Percentiles rank a stretch among this genome's conserved stretches.
Evolutionary conservation across 805 yeast genomes (phyloP).

Genomic region (Barnettozyma siamensis): DNA sequence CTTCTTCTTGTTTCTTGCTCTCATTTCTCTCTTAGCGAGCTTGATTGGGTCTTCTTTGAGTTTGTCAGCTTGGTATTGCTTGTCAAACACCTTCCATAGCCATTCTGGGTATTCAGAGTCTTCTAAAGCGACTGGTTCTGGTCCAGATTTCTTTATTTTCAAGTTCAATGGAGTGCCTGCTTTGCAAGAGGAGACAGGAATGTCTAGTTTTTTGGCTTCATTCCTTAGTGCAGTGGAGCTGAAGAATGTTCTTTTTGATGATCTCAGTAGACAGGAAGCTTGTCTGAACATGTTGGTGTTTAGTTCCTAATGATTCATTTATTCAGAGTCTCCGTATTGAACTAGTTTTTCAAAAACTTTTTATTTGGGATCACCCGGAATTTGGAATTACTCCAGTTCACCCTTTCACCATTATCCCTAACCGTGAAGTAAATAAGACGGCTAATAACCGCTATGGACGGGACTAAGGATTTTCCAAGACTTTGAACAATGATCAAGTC

Average conservation of each 20-base stretch:
- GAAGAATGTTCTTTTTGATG: constrained; percentile 4
- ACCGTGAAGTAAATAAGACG: no score
- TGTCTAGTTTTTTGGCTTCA: constrained; percentile 8
- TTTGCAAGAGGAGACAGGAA: constrained; percentile 42
- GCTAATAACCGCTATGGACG: no score
- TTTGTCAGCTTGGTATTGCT: constrained; percentile 49
- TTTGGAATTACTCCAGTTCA: not conserved
- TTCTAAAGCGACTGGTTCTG: constrained; percentile 81
- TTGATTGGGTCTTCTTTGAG: constrained; percentile 56
- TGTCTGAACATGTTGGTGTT: constrained; percentile 2
- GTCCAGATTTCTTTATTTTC: constrained; percentile 72
- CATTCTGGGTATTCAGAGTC: constrained; percentile 91
- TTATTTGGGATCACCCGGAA: not conserved
- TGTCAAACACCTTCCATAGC: constrained; percentile 84
- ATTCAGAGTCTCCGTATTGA: not conserved
- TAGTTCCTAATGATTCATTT: not conserved
- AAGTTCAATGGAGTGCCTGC: constrained; percentile 72
- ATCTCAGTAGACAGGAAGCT: not conserved
- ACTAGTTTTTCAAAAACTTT: constrained; percentile 2
- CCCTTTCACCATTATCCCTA: not conserved
- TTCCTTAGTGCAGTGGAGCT: constrained; percentile 1
- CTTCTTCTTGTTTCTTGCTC: constrained; percentile 58
- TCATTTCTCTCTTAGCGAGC: constrained; percentile 64
- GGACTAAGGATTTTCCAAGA: no score
- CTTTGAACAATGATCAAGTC: no score